Base-by-base conservation (phyloP, 2,329 filamentous ascomycete genomes). In the Phialophora macrospora region DNA sequence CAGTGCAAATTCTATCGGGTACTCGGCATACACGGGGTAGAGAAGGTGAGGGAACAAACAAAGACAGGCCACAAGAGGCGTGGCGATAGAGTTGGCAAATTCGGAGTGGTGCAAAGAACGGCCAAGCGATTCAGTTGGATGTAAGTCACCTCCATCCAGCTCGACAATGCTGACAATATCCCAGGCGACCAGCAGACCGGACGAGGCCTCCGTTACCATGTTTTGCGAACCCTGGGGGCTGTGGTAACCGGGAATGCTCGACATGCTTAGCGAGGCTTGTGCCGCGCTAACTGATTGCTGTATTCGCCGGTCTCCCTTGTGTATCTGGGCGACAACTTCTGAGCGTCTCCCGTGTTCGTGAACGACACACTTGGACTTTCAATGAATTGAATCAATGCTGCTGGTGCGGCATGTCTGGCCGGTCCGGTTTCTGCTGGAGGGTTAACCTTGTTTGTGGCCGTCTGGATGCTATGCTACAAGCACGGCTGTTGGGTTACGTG, bases 1-100 rank as follows among this genome's bases (percentile, higher is more conserved):
- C 80, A 82, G 71, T 83, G 81, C 76, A 81, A 81, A 67, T 82
- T 80, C 70, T 83, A 83, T 71, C 78, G 81, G n/a, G 77, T 81
- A 63, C 79, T 82, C 63, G 78, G 77, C 64, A 76, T 79, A 62
- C 78, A 80, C 68, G 77, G 77, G 54, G 78, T 80, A 66, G 78
- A 79, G 0, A 80, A 80, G 6, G 71, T 82, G 17, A 75, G 80
- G 34, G 76, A 80, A 65, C 80, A 81, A 69, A 70, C 76, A 20
- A 67, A 69, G 20, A 54, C 24, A 22, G 51, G 46, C 3, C 55
- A 48, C 8, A 62, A 63, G 41, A 65, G 38, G 41, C 63, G 60
- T 30, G 64, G 46, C 30, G 66, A 67, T 51, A 63, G n/a, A 55
- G 60, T 75, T 44, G 77, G 77, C 17, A 73, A 73, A 60, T 80